Conservation (phyloP, 352 stramenopile species). For the Phytopythium kandeliae region DNA sequence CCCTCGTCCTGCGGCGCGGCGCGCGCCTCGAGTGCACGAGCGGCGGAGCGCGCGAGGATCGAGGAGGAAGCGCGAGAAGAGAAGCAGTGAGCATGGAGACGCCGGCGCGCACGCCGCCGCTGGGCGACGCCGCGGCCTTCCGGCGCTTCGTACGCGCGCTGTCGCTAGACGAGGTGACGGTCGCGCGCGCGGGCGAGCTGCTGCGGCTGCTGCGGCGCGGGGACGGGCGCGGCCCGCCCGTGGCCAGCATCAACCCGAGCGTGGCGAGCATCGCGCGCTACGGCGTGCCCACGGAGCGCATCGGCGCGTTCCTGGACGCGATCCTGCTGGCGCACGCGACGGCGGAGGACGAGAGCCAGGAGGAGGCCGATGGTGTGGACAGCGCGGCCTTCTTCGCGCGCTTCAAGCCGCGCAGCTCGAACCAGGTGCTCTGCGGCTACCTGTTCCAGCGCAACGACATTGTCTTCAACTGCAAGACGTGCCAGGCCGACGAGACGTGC, state of each 20-base stretch:
- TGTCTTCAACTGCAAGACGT: slow-evolving; percentile 98
- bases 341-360: slow-evolving; percentile 4
- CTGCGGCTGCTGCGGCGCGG: slow-evolving; percentile 16
- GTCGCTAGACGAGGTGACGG: slow-evolving; percentile 5
- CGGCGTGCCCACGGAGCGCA: slow-evolving; percentile 19
- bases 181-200: slow-evolving; percentile 14
- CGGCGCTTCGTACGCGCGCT: slow-evolving; percentile 19
- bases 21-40: too few relatives aligned
- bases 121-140: slow-evolving; percentile 7
- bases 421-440: slow-evolving; percentile 89
- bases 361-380: slow-evolving; percentile 16
- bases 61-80: neutral
- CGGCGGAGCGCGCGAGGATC: neutral
- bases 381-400: slow-evolving; percentile 53
- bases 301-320: slow-evolving; percentile 37
- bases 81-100: too few relatives aligned
- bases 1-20: too few relatives aligned
- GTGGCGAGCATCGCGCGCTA: neutral
- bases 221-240: neutral
- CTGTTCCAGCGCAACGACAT: slow-evolving; percentile 97
- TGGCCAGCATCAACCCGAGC: slow-evolving; percentile 5
- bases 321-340: slow-evolving; percentile 38
- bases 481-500: slow-evolving; percentile 96
- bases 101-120: neutral
- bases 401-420: slow-evolving; percentile 48